Conservation (phyloP, 192 early-diverging fungal species). For the Backusella australiensis region DNA sequence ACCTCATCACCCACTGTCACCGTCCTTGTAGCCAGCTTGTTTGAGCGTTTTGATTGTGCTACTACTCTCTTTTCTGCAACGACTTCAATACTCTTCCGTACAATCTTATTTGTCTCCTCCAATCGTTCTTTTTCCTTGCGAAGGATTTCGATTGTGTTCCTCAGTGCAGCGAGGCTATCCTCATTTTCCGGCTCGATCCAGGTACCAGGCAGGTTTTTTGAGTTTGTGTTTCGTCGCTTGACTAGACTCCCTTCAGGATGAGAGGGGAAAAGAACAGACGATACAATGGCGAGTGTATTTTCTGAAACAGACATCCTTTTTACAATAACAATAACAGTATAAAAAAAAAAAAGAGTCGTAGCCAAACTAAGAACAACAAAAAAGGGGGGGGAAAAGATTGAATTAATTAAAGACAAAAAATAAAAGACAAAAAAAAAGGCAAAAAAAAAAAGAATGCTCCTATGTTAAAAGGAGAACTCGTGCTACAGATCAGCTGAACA, state of each 20-base stretch:
- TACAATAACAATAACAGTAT: not conserved
- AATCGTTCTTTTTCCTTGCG: conserved; percentile 24
- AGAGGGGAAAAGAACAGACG: conserved; percentile 1
- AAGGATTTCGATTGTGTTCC: conserved; percentile 17
- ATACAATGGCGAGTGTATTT: conserved; percentile 4
- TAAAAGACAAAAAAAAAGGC: not conserved
- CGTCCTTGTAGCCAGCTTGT: not conserved
- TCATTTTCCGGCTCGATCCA: conserved; percentile 7
- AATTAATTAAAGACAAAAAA: not conserved
- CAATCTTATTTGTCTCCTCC: conserved; percentile 26
- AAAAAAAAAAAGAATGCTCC: not conserved
- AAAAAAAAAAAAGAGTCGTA: not conserved
- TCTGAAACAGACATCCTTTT: conserved; percentile 3
- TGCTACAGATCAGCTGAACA: conserved; percentile 1
- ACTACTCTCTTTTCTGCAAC: conserved; percentile 17
- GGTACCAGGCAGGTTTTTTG: conserved; percentile 9
- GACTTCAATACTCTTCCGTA: conserved; percentile 27
- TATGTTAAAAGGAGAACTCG: not conserved
- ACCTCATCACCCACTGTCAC: conserved; percentile 3
- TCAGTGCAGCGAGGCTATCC: conserved; percentile 2
- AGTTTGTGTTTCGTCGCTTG: conserved; percentile 4
- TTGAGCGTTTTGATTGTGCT: conserved; percentile 4
- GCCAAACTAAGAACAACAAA: not conserved
- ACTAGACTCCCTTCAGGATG: not conserved
- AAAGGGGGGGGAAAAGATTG: not conserved